Evolutionary conservation across 805 yeast genomes (phyloP).

Genomic region (Wickerhamiella bombiphila): DNA sequence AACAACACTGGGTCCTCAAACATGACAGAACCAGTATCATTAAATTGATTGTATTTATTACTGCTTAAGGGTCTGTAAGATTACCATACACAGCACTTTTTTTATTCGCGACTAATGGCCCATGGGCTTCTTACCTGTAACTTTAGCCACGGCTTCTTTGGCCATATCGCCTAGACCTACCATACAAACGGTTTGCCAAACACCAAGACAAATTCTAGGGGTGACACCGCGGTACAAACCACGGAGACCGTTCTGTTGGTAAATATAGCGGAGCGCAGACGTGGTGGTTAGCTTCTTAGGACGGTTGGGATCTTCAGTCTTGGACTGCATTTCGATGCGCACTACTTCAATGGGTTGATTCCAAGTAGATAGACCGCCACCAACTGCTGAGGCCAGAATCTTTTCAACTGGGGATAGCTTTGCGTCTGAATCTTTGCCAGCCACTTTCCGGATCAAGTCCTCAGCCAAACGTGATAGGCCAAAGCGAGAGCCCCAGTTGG

Average conservation of each 20-base stretch:
- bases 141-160: conserved; percentile 46
- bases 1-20: no score
- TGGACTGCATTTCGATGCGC: conserved; percentile 95
- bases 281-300: conserved; percentile 77
- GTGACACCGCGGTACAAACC: conserved; percentile 95
- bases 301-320: conserved; percentile 85
- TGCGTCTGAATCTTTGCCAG: conserved; percentile 35
- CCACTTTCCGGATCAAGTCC: conserved; percentile 52
- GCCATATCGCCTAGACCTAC: conserved; percentile 95
- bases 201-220: conserved; percentile 90
- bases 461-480: conserved; percentile 89
- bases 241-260: conserved; percentile 63
- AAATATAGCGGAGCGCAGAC: conserved; percentile 69
- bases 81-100: no score
- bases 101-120: conserved; percentile 16
- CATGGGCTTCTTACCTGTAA: conserved; percentile 46
- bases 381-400: conserved; percentile 70
- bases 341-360: conserved; percentile 97
- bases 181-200: conserved; percentile 98
- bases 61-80: no score
- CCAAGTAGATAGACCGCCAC: conserved; percentile 98
- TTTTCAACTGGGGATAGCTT: conserved; percentile 65
- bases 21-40: no score
- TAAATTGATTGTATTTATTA: no score
- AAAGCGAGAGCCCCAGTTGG: conserved; percentile 97